Evolutionary conservation across 768 basidiomycete species (phyloP), one percentile per base, ranked within the genome.

Genomic region (Russula sp.): DNA sequence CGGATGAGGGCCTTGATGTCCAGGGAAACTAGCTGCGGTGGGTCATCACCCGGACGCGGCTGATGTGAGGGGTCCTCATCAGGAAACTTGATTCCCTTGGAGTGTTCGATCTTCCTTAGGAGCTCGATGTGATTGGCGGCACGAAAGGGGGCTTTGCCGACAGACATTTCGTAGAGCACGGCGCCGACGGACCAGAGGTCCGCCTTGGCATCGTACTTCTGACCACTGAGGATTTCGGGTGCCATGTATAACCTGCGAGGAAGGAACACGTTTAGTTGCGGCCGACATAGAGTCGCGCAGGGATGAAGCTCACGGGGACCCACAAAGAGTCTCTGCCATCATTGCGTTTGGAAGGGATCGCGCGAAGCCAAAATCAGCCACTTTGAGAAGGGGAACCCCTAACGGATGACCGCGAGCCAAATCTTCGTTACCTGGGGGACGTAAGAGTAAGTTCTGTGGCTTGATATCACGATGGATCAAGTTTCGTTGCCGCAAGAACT

Each of bases 171-270:
- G 75, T 87, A 99, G 2, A 98, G 77, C 27, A 99, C 95, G 0
- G 97, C 93, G 6, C 97, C 97, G 52, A 98, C 94, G 35, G 93
- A 95, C 97, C 97, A 99, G 1, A 99, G 80, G 72, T 99, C 97
- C 11, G 92, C 97, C 73, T 94, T 96, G 20, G 95, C 95, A 73
- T 97, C 94, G 74, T 99, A 98, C 72, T 95, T 95, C 76, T 98
- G 89, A 73, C 97, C 97, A 16, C 91, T 85, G 11, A 99, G 77
- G 69, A 99, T 98, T 75, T 99, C 97, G 0, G 97, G 97, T 0
- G 97, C 97, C 97, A 98, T 99, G 76, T 99, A 99, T 35, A 99
- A 76, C 53, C 93, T 94, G 60, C 6, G 14, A 52, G 59, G 16
- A 37, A 49, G 9, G n/a, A 16, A 20, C 6, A 52, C 32, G 34